These are phyloP conservation scores for Umbelopsis sp. DNA, from an alignment of 371 early-diverging fungal genomes.

Conservation along the genomic window DNA sequence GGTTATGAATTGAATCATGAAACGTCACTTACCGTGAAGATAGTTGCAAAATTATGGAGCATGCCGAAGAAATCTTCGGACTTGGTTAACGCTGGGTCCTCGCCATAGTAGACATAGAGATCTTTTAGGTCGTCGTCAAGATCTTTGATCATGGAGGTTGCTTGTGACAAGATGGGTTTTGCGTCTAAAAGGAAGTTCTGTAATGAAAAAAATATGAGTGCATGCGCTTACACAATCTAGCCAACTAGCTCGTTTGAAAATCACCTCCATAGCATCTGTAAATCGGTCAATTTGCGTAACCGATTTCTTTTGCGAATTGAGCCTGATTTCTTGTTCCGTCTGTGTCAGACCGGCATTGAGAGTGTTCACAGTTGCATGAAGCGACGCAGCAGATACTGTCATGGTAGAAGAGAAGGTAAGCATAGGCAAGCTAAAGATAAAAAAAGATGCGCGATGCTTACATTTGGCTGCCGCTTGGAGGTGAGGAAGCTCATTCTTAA, in stretches of 20 bases:
- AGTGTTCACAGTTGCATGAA: slow-evolving; percentile 64
- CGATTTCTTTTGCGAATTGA: slow-evolving; percentile 33
- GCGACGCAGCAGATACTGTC: slow-evolving; percentile 62
- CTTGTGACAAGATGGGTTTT: slow-evolving; percentile 41
- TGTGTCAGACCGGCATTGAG: slow-evolving; percentile 57
- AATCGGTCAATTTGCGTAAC: slow-evolving; percentile 66
- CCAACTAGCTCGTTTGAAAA: neutral
- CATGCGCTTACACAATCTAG: too few species aligned
- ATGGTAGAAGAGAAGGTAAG: too few species aligned
- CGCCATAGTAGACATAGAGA: slow-evolving; percentile 76
- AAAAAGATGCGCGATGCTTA: slow-evolving; percentile 23
- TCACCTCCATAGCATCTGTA: slow-evolving; percentile 67
- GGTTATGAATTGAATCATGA: neutral
- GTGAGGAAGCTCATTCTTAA: slow-evolving; percentile 70
- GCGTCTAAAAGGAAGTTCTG: slow-evolving; percentile 46
- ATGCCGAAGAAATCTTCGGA: slow-evolving; percentile 89
- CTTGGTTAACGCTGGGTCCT: slow-evolving; percentile 74
- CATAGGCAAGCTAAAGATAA: too few species aligned
- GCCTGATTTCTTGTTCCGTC: slow-evolving; percentile 62
- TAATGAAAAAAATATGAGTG: neutral
- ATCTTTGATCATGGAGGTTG: slow-evolving; percentile 39
- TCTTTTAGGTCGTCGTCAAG: slow-evolving; percentile 64
- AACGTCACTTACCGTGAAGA: slow-evolving; percentile 41
- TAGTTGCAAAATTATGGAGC: slow-evolving; percentile 40
- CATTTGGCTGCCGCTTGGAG: slow-evolving; percentile 72